Evolutionary conservation across 2,329 filamentous ascomycete species (phyloP).

Genomic region (Colletotrichum magnum): DNA sequence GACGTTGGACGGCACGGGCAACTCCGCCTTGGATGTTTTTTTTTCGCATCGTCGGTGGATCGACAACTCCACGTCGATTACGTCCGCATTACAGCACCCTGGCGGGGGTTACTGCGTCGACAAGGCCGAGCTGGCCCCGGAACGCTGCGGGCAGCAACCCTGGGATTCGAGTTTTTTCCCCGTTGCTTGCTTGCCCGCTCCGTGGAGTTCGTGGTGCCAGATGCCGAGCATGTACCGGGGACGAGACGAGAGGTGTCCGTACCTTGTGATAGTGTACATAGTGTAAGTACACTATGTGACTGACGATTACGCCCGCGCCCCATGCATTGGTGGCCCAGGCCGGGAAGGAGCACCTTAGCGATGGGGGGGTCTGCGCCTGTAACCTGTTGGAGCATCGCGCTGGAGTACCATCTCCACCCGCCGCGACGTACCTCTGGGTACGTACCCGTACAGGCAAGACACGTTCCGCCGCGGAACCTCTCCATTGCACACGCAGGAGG

Average conservation of each 20-base stretch:
- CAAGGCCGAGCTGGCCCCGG: conserved; percentile 20
- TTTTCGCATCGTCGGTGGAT: conserved; percentile 17
- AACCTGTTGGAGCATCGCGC: conserved; percentile 20
- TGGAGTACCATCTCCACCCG: conserved; percentile 28
- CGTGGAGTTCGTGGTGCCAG: neutral
- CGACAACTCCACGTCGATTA: conserved; percentile 36
- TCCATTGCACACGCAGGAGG: conserved; percentile 27
- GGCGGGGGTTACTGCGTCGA: neutral
- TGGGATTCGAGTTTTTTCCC: too few relatives aligned
- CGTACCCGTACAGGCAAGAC: conserved; percentile 1
- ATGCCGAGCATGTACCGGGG: conserved; percentile 26
- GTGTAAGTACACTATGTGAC: conserved; percentile 2
- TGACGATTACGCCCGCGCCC: neutral
- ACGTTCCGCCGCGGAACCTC: conserved; percentile 36
- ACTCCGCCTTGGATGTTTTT: conserved; percentile 9
- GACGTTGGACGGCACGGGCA: neutral
- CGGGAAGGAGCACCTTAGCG: conserved; percentile 2
- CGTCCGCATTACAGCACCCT: conserved; percentile 31
- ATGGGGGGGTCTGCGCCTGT: conserved; percentile 1
- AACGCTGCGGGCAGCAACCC: neutral
- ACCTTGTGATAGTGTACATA: too few relatives aligned
- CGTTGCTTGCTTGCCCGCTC: neutral
- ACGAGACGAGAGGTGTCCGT: neutral
- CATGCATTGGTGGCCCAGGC: conserved; percentile 4
- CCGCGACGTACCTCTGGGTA: neutral